Evolutionary conservation across 169 alveolate genomes (phyloP).

Genomic region (Theileria equi): DNA sequence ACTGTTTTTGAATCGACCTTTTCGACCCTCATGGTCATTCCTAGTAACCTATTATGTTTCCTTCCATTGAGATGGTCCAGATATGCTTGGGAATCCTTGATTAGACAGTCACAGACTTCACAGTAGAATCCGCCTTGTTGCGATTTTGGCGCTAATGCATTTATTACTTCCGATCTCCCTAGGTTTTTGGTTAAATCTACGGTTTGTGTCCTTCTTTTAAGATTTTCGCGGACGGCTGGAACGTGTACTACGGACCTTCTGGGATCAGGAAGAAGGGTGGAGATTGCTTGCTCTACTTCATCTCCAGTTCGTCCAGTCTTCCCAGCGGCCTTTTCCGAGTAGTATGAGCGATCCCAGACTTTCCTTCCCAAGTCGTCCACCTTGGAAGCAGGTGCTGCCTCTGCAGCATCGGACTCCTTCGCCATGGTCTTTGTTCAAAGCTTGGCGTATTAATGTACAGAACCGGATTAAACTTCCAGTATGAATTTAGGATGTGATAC

Average conservation of each 20-base stretch:
- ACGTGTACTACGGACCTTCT: constrained; percentile 50
- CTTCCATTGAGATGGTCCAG: constrained; percentile 90
- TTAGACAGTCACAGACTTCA: constrained; percentile 81
- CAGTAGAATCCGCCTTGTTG: constrained; percentile 86
- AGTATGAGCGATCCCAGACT: constrained; percentile 77
- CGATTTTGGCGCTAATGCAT: constrained; percentile 77
- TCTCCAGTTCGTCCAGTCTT: constrained; percentile 64
- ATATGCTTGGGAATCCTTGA: constrained; percentile 86
- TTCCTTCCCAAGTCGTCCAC: constrained; percentile 74
- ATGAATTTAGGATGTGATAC: no score
- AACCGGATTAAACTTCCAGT: no score
- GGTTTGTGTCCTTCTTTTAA: constrained; percentile 72
- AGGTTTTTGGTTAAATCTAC: constrained; percentile 74
- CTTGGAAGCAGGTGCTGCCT: constrained; percentile 10
- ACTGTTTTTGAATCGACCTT: constrained; percentile 80
- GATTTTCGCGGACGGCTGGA: constrained; percentile 74
- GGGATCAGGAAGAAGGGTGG: constrained; percentile 61
- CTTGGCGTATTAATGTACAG: no score
- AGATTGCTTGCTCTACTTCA: constrained; percentile 63
- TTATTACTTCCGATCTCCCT: constrained; percentile 75
- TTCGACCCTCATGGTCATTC: constrained; percentile 91
- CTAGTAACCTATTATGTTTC: constrained; percentile 87
- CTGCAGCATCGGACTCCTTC: no score
- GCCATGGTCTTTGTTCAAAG: no score
- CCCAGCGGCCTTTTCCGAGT: constrained; percentile 58